phyloP scores from a whole-genome alignment of 2,329 filamentous ascomycete species.

The Leptographium lundbergii region DNA sequence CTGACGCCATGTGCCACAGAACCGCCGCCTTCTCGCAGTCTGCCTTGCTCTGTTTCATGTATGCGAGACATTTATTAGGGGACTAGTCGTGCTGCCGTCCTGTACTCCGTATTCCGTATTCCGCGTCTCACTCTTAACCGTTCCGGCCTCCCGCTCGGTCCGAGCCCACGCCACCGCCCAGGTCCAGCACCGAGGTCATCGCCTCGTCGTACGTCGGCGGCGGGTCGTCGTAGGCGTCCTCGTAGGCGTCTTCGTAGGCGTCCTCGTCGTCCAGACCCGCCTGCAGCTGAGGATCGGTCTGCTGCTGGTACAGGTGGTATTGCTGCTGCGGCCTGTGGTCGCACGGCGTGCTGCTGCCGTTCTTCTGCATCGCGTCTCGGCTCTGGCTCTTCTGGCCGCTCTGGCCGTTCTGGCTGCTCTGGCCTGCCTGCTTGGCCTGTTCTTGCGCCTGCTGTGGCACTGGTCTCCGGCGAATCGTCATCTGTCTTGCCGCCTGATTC shows the following conservation, averaged over 20 bases:
- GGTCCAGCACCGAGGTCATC: conserved; percentile 56
- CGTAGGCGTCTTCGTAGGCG: conserved; percentile 50
- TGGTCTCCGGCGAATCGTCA: background rate
- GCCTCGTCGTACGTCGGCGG: conserved; percentile 93
- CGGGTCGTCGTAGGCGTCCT: conserved; percentile 52
- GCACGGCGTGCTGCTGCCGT: background rate
- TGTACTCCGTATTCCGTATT: background rate
- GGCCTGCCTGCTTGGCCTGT: background rate
- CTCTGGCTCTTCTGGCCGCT: too few relatives aligned
- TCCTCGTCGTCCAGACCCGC: conserved; percentile 20
- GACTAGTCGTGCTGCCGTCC: too few relatives aligned
- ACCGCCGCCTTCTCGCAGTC: too few relatives aligned
- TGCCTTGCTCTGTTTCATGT: too few relatives aligned
- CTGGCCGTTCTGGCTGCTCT: background rate
- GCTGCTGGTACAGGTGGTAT: background rate
- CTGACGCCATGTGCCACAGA: too few relatives aligned
- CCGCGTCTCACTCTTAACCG: background rate
- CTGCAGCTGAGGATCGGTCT: conserved; percentile 25
- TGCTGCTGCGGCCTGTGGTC: background rate
- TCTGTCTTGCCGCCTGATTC: background rate
- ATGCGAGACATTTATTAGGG: too few relatives aligned
- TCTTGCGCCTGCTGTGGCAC: background rate
- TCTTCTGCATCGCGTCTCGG: conserved; percentile 1
- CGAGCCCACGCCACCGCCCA: background rate
- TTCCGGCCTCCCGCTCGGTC: background rate